Percentiles rank a stretch among this genome's conserved stretches.
These are phyloP conservation scores for Rheum nobile DNA, from an alignment of 148 eudicot genomes.

Conservation along the genomic window DNA sequence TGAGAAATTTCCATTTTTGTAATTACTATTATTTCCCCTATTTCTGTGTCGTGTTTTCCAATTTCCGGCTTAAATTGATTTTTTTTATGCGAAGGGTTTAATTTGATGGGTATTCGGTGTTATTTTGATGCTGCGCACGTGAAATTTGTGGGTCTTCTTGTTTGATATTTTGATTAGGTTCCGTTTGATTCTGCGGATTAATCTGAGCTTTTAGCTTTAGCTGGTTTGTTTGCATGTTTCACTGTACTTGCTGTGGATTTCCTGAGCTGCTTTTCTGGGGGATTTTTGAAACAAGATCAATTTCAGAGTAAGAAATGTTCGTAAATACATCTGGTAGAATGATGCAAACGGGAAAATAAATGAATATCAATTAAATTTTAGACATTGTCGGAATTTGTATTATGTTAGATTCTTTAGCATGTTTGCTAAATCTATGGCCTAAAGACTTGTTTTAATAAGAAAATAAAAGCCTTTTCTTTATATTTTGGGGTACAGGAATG, in stretches of 20 bases:
- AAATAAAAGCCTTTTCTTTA: not conserved
- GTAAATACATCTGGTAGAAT: not conserved
- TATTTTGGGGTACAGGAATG: not conserved
- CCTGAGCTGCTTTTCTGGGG: not conserved
- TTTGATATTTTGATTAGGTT: not conserved
- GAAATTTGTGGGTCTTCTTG: not conserved
- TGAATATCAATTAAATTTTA: not conserved
- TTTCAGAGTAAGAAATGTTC: not conserved
- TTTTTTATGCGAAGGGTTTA: not conserved
- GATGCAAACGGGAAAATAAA: not conserved
- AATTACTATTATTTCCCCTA: not conserved
- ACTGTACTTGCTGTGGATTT: not conserved
- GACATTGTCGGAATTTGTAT: not conserved
- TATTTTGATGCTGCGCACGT: not conserved
- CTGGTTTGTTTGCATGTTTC: constrained; percentile 1
- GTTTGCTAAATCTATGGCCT: not conserved
- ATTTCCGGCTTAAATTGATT: not conserved
- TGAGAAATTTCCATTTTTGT: not conserved
- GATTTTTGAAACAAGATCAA: not conserved
- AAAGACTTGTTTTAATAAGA: not conserved
- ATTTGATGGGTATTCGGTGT: constrained; percentile 2
- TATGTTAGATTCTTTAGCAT: not conserved
- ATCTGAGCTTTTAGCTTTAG: not conserved
- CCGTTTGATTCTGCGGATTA: not conserved
- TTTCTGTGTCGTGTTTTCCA: not conserved